Base-by-base conservation (phyloP, 2,329 filamentous ascomycete genomes). In the Fusarium azukiicola region DNA sequence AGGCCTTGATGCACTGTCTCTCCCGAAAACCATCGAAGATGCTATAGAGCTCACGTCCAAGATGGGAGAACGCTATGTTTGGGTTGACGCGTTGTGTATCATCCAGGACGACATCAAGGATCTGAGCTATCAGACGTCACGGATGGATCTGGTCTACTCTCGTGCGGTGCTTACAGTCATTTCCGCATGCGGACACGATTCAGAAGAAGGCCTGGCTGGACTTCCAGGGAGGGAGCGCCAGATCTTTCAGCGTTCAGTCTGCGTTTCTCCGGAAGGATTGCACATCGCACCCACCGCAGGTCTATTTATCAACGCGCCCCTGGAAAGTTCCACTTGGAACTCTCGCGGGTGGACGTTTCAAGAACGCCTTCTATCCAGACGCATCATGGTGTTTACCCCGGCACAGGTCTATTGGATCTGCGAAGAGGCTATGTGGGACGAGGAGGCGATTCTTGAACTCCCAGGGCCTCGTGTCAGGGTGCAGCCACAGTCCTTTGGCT, bases 31-130 rank as follows among this genome's bases (percentile, higher is more conserved):
- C 0, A 69, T 79, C 14, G 50, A 42, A 12, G 76, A 79, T 14
- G 76, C 77, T 2, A 79, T 79, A 17, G 4, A 52, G 13, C 38
- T 79, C 0, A 68, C 69, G 0, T 27, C 38, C 6, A 32, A 61
- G 13, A 44, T 58, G 61, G 72, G 58, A 3, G 72, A 75, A 27
- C 54, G 70, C 4, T 78, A 63, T 11, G 36, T 79, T 4, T 79
- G 77, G 78, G 73, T 79, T 19, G 78, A 79, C n/a, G 77, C 78
- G 5, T 14, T 80, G 1, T 80, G 78, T 5, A 80, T 80, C 2
- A 54, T 76, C 4, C 73, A 80, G 42, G 75, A 80, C 14, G 77
- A 80, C 9, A 36, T 58, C 17, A 3, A 32, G 27, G 74, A 77
- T 6, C 19, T 71, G 54, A 23, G 66, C 1, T 58, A 23, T 9